Conservation (phyloP, 1,284 basidiomycete species). For the Stereum hirsutum region DNA sequence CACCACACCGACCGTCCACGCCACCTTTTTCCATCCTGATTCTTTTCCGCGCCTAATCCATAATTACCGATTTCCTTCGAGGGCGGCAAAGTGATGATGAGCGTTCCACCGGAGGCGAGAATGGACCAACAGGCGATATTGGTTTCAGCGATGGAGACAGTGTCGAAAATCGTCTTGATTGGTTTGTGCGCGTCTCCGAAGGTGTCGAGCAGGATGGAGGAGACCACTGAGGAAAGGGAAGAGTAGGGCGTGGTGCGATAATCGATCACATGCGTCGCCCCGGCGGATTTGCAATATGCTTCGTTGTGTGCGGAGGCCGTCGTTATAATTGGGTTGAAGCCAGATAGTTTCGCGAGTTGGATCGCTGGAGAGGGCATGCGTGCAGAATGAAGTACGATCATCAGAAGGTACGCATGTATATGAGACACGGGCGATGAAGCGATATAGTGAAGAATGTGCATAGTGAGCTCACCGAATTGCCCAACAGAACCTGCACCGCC, state of each 20-base stretch:
- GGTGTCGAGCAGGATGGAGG: constrained; percentile 3
- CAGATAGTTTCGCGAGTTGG: constrained; percentile 25
- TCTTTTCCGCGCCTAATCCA: too few species aligned
- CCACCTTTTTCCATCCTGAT: too few species aligned
- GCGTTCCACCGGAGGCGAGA: constrained; percentile 12
- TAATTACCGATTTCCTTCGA: too few species aligned
- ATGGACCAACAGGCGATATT: constrained; percentile 14
- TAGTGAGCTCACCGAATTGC: constrained; percentile 17
- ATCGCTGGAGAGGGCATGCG: constrained; percentile 12
- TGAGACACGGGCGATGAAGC: background rate
- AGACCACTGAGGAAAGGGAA: constrained; percentile 11
- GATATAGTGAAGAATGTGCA: too few species aligned
- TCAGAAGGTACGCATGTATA: too few species aligned
- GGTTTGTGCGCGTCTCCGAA: too few species aligned
- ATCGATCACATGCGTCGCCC: constrained; percentile 27
- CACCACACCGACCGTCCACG: too few species aligned
- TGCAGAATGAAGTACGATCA: background rate
- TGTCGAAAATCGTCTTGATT: constrained; percentile 18
- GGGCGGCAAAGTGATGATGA: constrained; percentile 11
- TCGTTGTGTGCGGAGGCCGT: constrained; percentile 25
- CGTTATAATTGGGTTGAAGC: constrained; percentile 24
- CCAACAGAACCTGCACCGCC: constrained; percentile 23
- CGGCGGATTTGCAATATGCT: constrained; percentile 21
- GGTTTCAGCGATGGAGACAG: constrained; percentile 14
- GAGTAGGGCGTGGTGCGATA: constrained; percentile 13